Evolutionary conservation across 345 rosid genomes (phyloP).

Genomic region (Acer saccharum): DNA sequence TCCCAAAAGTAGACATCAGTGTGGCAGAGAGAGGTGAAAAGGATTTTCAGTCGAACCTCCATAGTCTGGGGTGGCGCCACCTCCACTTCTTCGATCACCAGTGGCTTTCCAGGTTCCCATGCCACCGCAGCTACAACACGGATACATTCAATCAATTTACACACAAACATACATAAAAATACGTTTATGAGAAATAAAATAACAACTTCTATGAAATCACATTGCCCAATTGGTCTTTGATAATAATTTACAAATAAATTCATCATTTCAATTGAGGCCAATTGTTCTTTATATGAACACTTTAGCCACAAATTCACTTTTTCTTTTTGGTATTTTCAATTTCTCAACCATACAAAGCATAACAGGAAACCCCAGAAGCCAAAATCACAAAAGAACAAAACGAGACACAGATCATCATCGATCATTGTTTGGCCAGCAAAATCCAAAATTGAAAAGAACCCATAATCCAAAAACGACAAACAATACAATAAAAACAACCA

Average conservation of each 20-base stretch:
- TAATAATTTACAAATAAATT: no score
- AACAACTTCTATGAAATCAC: no score
- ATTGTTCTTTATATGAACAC: no score
- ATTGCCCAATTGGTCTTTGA: no score
- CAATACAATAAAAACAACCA: no score
- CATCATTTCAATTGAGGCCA: no score
- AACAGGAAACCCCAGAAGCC: no score
- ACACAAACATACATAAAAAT: background rate
- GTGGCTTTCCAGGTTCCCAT: slow-evolving; percentile 64
- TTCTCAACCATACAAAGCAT: no score
- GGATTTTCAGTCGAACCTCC: slow-evolving; percentile 47
- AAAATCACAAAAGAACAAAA: no score
- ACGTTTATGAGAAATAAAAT: background rate
- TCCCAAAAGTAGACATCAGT: slow-evolving; percentile 60
- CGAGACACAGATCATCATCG: background rate
- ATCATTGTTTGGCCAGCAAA: background rate
- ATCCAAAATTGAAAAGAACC: background rate
- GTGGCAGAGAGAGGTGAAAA: slow-evolving; percentile 46
- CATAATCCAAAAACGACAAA: background rate
- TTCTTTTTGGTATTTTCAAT: no score
- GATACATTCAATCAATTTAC: no score
- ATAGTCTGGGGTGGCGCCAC: slow-evolving; percentile 53
- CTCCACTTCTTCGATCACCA: slow-evolving; percentile 53
- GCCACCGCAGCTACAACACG: slow-evolving; percentile 46
- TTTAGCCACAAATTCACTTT: no score